Conservation (phyloP, 2,329 filamentous ascomycete species). For the Amauroascus verrucosus region DNA sequence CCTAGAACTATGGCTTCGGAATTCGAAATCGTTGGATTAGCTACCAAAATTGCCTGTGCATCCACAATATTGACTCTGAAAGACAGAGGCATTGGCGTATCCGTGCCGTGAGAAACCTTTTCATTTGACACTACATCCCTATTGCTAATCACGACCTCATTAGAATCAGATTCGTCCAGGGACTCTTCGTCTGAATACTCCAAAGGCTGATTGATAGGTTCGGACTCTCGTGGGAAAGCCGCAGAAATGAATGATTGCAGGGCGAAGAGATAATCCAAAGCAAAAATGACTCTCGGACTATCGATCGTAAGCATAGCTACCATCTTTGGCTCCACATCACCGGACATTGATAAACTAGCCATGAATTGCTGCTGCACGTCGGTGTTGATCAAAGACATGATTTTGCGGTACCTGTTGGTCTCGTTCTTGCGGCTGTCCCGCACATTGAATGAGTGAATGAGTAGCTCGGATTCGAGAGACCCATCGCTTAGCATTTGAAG, state of each 20-base stretch:
- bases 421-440: conserved; percentile 80
- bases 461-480: conserved; percentile 81
- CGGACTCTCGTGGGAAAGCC: conserved; percentile 51
- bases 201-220: conserved; percentile 25
- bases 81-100: conserved; percentile 56
- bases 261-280: conserved; percentile 88
- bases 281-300: conserved; percentile 88
- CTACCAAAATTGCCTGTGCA: conserved; percentile 91
- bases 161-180: conserved; percentile 19
- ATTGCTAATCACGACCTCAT: background rate
- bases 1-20: conserved; percentile 94
- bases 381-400: conserved; percentile 95
- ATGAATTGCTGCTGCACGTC: conserved; percentile 92
- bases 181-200: conserved; percentile 29
- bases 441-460: conserved; percentile 91
- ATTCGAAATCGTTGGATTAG: conserved; percentile 77
- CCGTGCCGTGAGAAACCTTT: conserved; percentile 23
- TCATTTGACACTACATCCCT: background rate
- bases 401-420: conserved; percentile 91
- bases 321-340: conserved; percentile 66
- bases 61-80: conserved; percentile 92
- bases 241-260: conserved; percentile 72
- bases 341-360: conserved; percentile 89
- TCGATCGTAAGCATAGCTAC: conserved; percentile 91
- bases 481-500: conserved; percentile 85